Evolutionary conservation across 169 alveolate genomes (phyloP), one percentile per base, ranked within the genome.

Genomic region (Fabrea salina): DNA sequence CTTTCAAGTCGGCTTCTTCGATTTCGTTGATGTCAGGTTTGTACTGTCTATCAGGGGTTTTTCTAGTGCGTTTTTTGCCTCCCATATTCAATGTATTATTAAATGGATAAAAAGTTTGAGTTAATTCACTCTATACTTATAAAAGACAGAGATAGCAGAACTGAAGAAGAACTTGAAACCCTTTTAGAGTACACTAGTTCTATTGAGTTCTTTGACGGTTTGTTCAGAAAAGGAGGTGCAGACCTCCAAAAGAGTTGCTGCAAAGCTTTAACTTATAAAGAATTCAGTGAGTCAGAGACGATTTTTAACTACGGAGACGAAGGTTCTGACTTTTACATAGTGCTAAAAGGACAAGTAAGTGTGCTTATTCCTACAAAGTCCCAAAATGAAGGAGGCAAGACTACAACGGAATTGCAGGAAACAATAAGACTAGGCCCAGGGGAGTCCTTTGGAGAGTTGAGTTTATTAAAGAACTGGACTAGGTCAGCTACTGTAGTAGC

Each of bases 361-460:
- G 30, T 70, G 41, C 8, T 70, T 19, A 11, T 51, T 5, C 59
- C 59, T 3, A 51, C 39, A 51, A 51, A 51, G 59, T 22, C 39
- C 22, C 59, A 51, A 5, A 47, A 19, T 50, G 25, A 47, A 70
- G 67, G 49, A 70, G 37, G 32, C 8, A 43, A 53, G 27, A 71
- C 13, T 16, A 16, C 16, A 4, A 32, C 11, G 50, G 33, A 39
- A 4, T 7, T 37, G 25, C 13, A 11, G 27, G 57, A 74, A 37
- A 54, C 54, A 8, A 50, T 3, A 11, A 35, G n/a, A 27, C 19
- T 74, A 27, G 57, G 51, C 5, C 33, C 71, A 5, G 81, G 81
- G 8, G 30, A 50, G 5, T 25, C 72, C 0, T 84, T 84, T 56
- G 86, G 90, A 7, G 90, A 84, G 35, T 30, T 64, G 27, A 76